Conservation (phyloP, 176 grass and related monocot species). For the Canna indica region DNA sequence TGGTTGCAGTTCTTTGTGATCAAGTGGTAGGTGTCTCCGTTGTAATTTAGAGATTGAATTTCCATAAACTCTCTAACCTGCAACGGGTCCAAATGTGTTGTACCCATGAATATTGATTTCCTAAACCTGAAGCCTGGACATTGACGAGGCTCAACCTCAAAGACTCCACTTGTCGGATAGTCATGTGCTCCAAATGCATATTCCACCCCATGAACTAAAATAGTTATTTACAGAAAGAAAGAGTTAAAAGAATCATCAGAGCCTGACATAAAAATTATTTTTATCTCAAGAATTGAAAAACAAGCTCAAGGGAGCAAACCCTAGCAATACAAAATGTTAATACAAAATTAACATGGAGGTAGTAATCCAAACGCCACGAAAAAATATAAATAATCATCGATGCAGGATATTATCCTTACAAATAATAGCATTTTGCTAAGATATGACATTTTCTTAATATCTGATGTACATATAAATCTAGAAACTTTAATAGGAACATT, state of each 20-base stretch:
- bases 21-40: constrained; percentile 92
- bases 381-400: neutral
- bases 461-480: neutral
- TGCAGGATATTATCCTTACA: neutral
- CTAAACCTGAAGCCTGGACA: constrained; percentile 97
- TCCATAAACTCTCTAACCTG: constrained; percentile 96
- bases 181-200: constrained; percentile 99
- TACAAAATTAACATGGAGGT: neutral
- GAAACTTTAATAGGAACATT: neutral
- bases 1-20: constrained; percentile 98
- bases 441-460: neutral
- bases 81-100: constrained; percentile 73
- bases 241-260: neutral
- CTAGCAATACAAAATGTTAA: too few relatives aligned
- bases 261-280: constrained; percentile 10
- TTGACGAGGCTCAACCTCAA: constrained; percentile 92
- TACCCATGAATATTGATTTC: constrained; percentile 88
- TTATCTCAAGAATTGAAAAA: neutral
- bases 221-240: neutral
- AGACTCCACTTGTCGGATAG: constrained; percentile 82
- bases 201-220: constrained; percentile 87
- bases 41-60: constrained; percentile 75
- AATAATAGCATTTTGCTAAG: neutral
- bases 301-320: neutral
- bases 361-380: neutral